Evolutionary conservation across 345 rosid species (phyloP).

Genomic region (Lepidium aucheri): DNA sequence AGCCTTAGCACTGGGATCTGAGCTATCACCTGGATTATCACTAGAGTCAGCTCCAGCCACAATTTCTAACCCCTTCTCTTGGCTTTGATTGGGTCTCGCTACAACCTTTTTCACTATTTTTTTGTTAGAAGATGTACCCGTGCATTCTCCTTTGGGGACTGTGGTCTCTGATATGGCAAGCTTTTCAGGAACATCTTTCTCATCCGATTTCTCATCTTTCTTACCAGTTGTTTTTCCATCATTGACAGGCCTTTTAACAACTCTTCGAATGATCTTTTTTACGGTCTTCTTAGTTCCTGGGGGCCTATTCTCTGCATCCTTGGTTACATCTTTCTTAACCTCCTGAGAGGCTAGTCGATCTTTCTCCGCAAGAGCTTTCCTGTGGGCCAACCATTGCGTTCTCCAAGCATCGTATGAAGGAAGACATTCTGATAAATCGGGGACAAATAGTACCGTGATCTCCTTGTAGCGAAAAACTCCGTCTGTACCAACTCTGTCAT

Average conservation of each 20-base stretch:
- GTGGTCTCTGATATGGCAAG: constrained; percentile 34
- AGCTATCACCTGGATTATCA: constrained; percentile 42
- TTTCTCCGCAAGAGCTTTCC: constrained; percentile 60
- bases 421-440: constrained; percentile 82
- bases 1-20: constrained; percentile 28
- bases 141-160: constrained; percentile 36
- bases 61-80: constrained; percentile 30
- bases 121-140: constrained; percentile 44
- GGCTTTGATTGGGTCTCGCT: constrained; percentile 27
- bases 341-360: constrained; percentile 46
- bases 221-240: constrained; percentile 31
- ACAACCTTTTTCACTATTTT: constrained; percentile 43
- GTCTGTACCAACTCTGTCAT: constrained; percentile 79
- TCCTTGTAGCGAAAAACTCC: constrained; percentile 85
- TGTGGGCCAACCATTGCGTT: constrained; percentile 74
- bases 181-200: constrained; percentile 34
- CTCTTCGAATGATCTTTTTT: constrained; percentile 73
- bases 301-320: constrained; percentile 36
- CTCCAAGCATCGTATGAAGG: constrained; percentile 78
- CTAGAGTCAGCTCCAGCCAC: constrained; percentile 36
- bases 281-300: constrained; percentile 40
- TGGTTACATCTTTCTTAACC: constrained; percentile 43
- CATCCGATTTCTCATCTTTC: constrained; percentile 36
- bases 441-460: constrained; percentile 84
- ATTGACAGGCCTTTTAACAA: constrained; percentile 59